These are phyloP conservation scores for Eucalyptus lansdowneana DNA, from an alignment of 345 rosid species.

Conservation along the genomic window DNA sequence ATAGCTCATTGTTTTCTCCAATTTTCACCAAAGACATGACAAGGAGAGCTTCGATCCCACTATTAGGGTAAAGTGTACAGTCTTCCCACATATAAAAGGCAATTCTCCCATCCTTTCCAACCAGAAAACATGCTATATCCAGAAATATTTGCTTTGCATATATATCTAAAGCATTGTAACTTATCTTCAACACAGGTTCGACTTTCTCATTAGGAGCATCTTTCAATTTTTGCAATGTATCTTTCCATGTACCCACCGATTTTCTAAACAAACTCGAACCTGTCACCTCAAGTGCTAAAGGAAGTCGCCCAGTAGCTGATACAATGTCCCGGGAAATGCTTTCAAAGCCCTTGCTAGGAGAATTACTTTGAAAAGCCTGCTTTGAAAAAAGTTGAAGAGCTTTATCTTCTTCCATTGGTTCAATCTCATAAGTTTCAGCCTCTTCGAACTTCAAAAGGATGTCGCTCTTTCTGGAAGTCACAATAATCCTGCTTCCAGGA, in stretches of 20 bases:
- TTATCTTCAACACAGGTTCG: neutral
- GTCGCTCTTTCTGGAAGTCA: too few species aligned
- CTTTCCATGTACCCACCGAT: neutral
- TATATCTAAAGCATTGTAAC: neutral
- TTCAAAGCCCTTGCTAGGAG: neutral
- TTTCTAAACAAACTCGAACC: neutral
- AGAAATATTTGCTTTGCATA: neutral
- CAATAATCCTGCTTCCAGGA: too few species aligned
- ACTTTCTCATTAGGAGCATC: neutral
- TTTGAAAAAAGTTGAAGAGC: neutral
- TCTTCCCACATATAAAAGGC: neutral
- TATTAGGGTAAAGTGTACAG: neutral
- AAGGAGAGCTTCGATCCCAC: rapidly evolving
- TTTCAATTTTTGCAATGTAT: neutral
- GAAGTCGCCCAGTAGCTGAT: neutral
- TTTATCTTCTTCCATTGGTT: too few species aligned
- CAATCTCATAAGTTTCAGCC: too few species aligned
- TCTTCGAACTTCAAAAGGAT: rapidly evolving
- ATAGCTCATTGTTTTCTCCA: neutral
- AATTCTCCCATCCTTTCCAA: neutral
- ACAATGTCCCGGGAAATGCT: rapidly evolving
- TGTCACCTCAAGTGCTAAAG: neutral
- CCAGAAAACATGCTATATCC: neutral
- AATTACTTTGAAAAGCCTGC: neutral
- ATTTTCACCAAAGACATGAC: neutral